phyloP scores from a whole-genome alignment of 2,329 filamentous ascomycete species.

The Cryphonectria carpinicola region DNA sequence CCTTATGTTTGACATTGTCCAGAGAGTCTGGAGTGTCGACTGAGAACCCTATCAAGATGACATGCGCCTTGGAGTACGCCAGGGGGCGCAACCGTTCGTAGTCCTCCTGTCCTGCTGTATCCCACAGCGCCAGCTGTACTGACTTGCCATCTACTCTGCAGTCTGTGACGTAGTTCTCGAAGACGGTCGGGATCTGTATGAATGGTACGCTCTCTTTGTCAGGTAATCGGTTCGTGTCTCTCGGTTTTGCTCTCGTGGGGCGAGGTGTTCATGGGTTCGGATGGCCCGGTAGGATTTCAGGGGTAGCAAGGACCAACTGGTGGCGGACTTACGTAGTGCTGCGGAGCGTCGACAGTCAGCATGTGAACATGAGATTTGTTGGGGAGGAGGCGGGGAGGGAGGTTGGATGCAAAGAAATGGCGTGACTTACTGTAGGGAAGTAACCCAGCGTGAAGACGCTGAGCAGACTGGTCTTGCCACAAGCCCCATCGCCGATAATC shows the following conservation, averaged over 20 bases:
- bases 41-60: slow-evolving; percentile 94
- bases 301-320: slow-evolving; percentile 15
- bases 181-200: slow-evolving; percentile 86
- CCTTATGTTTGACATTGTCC: slow-evolving; percentile 98
- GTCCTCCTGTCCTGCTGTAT: slow-evolving; percentile 99
- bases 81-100: slow-evolving; percentile 94
- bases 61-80: slow-evolving; percentile 95
- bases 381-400: neutral
- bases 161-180: slow-evolving; percentile 99
- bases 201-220: slow-evolving; percentile 10
- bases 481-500: slow-evolving; percentile 96
- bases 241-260: neutral
- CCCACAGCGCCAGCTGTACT: slow-evolving; percentile 97
- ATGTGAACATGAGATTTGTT: slow-evolving; percentile 28
- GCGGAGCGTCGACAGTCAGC: slow-evolving; percentile 35
- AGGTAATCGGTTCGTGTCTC: slow-evolving; percentile 17
- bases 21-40: slow-evolving; percentile 94
- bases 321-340: slow-evolving; percentile 61
- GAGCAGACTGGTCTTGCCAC: slow-evolving; percentile 95
- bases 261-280: neutral
- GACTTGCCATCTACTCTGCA: slow-evolving; percentile 97
- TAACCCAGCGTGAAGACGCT: slow-evolving; percentile 98
- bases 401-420: slow-evolving; percentile 19
- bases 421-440: slow-evolving; percentile 84
- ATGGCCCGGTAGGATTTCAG: slow-evolving; percentile 21